Conservation (phyloP, 192 early-diverging fungal species). For the Ramicandelaber brevisporus region DNA sequence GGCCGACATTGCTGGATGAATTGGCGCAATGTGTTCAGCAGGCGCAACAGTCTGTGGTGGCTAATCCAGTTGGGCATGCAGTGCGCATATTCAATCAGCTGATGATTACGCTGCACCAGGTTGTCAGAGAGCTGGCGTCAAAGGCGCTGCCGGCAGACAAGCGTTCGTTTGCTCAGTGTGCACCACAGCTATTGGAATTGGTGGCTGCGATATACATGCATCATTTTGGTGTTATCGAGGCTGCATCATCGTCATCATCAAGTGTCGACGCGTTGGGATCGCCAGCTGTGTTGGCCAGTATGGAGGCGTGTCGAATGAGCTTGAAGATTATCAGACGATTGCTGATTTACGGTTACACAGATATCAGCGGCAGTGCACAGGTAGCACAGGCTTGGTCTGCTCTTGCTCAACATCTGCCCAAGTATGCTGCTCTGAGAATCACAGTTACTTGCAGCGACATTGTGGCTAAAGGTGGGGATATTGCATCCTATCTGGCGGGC, state of each 20-base stretch:
- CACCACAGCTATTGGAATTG: slow-evolving; percentile 44
- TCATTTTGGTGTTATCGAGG: slow-evolving; percentile 25
- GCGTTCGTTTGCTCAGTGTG: slow-evolving; percentile 23
- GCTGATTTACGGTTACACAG: slow-evolving; percentile 44
- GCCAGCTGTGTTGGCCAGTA: slow-evolving; percentile 8
- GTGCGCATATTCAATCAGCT: too few species aligned
- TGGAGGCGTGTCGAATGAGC: slow-evolving; percentile 33
- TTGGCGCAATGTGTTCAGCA: too few species aligned
- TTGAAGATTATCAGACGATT: slow-evolving; percentile 53
- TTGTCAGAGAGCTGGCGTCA: slow-evolving; percentile 47
- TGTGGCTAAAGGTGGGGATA: background rate
- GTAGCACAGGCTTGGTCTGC: slow-evolving; percentile 2
- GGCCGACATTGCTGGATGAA: too few species aligned
- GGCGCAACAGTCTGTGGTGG: too few species aligned
- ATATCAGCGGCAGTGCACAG: slow-evolving; percentile 8
- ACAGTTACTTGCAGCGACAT: background rate
- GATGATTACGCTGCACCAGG: slow-evolving; percentile 47
- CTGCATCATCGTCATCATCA: slow-evolving; percentile 6
- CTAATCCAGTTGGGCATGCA: too few species aligned
- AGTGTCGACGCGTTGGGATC: slow-evolving; percentile 8
- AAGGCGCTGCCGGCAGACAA: slow-evolving; percentile 32
- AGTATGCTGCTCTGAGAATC: slow-evolving; percentile 4
- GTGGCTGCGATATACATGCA: slow-evolving; percentile 35
- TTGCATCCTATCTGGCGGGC: background rate
- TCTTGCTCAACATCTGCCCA: too few species aligned